Evolutionary conservation across 2,329 filamentous ascomycete species (phyloP).

Genomic region (Rutstroemia sp.): DNA sequence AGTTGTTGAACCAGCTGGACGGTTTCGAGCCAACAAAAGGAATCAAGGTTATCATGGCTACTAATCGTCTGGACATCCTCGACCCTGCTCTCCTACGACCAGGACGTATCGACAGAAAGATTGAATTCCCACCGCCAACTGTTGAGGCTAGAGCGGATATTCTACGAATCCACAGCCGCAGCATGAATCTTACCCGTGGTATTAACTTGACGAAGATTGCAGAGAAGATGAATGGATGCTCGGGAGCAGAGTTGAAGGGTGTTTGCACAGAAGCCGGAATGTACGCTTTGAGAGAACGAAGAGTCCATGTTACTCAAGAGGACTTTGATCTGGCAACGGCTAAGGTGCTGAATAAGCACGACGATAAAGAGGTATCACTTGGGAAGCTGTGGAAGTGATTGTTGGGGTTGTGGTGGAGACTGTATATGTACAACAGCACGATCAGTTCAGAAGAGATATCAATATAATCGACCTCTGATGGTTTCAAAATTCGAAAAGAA

Average conservation of each 20-base stretch:
- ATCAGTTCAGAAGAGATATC: slow-evolving; percentile 8
- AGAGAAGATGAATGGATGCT: slow-evolving; percentile 99
- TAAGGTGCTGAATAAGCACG: slow-evolving; percentile 99
- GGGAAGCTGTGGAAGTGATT: slow-evolving; percentile 75
- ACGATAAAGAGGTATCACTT: slow-evolving; percentile 91
- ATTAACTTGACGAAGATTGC: slow-evolving; percentile 98
- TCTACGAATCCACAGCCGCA: slow-evolving; percentile 91
- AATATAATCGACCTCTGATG: slow-evolving; percentile 1
- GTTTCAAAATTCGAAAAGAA: not conserved
- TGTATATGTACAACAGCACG: slow-evolving; percentile 26
- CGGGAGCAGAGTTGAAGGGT: slow-evolving; percentile 94
- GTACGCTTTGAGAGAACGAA: slow-evolving; percentile 90
- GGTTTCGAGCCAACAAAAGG: slow-evolving; percentile 99
- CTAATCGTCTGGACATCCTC: slow-evolving; percentile 93
- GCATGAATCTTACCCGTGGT: slow-evolving; percentile 96
- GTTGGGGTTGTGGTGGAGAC: not conserved
- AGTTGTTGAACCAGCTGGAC: slow-evolving; percentile 95
- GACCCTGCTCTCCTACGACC: slow-evolving; percentile 91
- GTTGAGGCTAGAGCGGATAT: slow-evolving; percentile 97
- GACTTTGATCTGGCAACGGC: slow-evolving; percentile 97
- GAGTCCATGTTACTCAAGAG: slow-evolving; percentile 97
- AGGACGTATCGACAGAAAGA: slow-evolving; percentile 97
- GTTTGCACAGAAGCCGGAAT: slow-evolving; percentile 98
- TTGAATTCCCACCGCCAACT: slow-evolving; percentile 95
- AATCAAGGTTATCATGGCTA: slow-evolving; percentile 99